Evolutionary conservation across 257 asterid genomes (phyloP).

Genomic region (Ballota nigra): DNA sequence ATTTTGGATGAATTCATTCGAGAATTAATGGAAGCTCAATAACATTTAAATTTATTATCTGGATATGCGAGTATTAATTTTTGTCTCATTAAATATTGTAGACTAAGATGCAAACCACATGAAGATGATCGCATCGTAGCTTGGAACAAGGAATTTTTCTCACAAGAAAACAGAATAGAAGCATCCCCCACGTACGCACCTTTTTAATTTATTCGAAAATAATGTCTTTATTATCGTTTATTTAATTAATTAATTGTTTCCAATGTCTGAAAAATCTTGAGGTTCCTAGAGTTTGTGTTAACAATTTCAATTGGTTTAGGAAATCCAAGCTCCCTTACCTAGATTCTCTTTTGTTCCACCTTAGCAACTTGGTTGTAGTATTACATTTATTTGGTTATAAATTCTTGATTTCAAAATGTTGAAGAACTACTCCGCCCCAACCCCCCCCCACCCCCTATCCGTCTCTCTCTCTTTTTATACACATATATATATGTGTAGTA

Average conservation of each 20-base stretch:
- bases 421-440: no score
- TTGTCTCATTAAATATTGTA: constrained; percentile 26
- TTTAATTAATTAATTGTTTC: background rate
- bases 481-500: background rate
- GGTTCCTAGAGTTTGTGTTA: background rate
- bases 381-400: background rate
- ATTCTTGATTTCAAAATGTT: background rate
- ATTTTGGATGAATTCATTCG: constrained; percentile 32
- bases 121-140: constrained; percentile 51
- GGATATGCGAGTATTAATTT: background rate
- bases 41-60: background rate
- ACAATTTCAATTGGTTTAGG: constrained; percentile 1
- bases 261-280: background rate
- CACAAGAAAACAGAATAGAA: constrained; percentile 53
- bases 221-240: constrained; percentile 4
- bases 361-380: background rate
- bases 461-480: no score
- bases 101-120: constrained; percentile 40
- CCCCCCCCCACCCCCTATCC: no score
- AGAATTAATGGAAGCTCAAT: constrained; percentile 36
- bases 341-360: background rate
- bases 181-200: constrained; percentile 37
- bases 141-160: constrained; percentile 33
- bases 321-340: constrained; percentile 19
- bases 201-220: constrained; percentile 13